Percentiles rank a stretch among this genome's conserved stretches.
phyloP scores from a whole-genome alignment of 345 rosid genomes.

The Garcia nutans region DNA sequence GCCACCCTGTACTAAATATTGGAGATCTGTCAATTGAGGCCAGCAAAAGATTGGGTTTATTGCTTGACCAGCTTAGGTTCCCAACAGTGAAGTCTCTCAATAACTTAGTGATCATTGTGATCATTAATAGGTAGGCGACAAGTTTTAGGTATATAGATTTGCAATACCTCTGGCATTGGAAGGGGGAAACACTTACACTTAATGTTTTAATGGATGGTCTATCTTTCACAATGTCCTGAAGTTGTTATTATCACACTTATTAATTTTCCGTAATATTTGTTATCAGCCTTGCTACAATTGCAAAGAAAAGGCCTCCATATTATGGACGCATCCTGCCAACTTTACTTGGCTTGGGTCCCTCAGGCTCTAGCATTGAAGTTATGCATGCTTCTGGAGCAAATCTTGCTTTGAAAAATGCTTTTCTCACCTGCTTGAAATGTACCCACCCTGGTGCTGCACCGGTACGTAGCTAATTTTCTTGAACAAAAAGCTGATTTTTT shows the following conservation, averaged over 20 bases:
- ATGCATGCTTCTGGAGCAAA: conserved; percentile 59
- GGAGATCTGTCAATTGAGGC: conserved; percentile 95
- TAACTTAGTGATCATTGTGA: conserved; percentile 62
- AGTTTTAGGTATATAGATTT: conserved; percentile 15
- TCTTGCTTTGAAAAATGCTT: conserved; percentile 70
- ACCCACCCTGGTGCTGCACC: conserved; percentile 92
- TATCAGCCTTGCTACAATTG: conserved; percentile 78
- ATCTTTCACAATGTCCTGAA: neutral
- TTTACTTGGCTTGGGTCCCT: conserved; percentile 82
- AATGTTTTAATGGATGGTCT: too few species aligned
- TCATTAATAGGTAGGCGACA: conserved; percentile 59
- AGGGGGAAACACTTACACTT: neutral
- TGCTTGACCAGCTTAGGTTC: conserved; percentile 93
- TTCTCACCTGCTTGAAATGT: conserved; percentile 72
- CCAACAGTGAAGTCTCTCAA: conserved; percentile 79
- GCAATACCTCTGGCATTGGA: neutral
- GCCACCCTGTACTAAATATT: conserved; percentile 78
- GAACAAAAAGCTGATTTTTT: neutral
- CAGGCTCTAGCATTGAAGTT: conserved; percentile 55
- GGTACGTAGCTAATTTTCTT: conserved; percentile 48
- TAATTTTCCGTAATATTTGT: conserved; percentile 26
- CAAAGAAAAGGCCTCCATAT: conserved; percentile 79
- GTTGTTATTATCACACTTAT: neutral
- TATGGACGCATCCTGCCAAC: conserved; percentile 93
- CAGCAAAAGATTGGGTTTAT: conserved; percentile 63